Evolutionary conservation across 805 yeast genomes (phyloP).

Genomic region (Ogataea zsoltii): DNA sequence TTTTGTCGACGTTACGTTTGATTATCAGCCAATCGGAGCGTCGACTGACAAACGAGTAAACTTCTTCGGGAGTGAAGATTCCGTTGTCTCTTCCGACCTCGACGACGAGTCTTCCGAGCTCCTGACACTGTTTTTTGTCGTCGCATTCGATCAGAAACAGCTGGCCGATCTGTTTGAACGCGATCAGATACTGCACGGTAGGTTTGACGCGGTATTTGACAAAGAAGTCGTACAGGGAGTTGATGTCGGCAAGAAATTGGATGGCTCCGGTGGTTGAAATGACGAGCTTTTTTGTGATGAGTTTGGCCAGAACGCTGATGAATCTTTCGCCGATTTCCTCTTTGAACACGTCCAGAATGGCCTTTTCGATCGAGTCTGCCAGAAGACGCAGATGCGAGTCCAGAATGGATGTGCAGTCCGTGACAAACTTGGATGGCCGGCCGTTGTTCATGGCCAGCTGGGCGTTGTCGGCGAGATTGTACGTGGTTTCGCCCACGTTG

Average conservation of each 20-base stretch:
- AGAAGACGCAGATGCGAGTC: conserved; percentile 71
- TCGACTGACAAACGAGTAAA: conserved; percentile 87
- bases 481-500: conserved; percentile 47
- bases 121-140: conserved; percentile 71
- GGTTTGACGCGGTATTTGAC: conserved; percentile 61
- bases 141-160: conserved; percentile 66
- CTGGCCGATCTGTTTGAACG: conserved; percentile 83
- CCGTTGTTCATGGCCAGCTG: conserved; percentile 26
- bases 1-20: conserved; percentile 81
- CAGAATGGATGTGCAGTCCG: conserved; percentile 58
- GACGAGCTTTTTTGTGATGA: conserved; percentile 64
- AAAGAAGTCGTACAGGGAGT: conserved; percentile 74
- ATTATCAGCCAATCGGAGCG: conserved; percentile 84
- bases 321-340: conserved; percentile 92
- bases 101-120: conserved; percentile 78
- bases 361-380: conserved; percentile 81
- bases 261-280: conserved; percentile 84
- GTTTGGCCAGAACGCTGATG: conserved; percentile 72
- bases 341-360: conserved; percentile 87
- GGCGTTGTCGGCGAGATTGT: conserved; percentile 34
- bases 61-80: conserved; percentile 86
- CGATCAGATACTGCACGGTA: conserved; percentile 72
- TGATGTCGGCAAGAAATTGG: conserved; percentile 77
- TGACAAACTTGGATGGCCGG: conserved; percentile 61
- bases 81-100: conserved; percentile 88